phyloP scores from a whole-genome alignment of 306 rosid genomes.

The Medicago arabica region DNA sequence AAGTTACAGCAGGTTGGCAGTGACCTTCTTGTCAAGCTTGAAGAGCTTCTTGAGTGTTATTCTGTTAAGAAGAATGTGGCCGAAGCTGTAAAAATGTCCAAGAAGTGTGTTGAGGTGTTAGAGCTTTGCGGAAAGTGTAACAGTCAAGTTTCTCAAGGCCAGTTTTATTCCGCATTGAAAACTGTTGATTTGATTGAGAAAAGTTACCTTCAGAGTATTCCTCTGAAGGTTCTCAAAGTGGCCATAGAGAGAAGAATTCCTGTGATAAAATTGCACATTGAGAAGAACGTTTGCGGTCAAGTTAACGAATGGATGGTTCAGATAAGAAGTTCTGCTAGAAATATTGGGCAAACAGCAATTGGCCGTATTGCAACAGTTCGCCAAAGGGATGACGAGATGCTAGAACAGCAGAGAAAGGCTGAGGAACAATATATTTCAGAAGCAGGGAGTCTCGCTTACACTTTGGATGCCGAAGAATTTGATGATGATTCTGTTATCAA shows the following conservation, averaged over 20 bases:
- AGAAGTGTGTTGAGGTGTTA: constrained; percentile 69
- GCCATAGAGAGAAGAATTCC: constrained; percentile 79
- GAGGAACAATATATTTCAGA: constrained; percentile 70
- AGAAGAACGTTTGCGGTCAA: constrained; percentile 71
- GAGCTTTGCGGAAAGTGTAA: constrained; percentile 92
- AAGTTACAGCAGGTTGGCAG: constrained; percentile 95
- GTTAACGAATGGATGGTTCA: constrained; percentile 93
- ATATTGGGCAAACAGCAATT: constrained; percentile 83
- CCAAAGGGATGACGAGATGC: constrained; percentile 83
- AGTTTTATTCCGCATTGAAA: constrained; percentile 81
- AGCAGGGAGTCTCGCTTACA: constrained; percentile 59
- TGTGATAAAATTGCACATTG: constrained; percentile 72
- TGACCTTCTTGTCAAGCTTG: constrained; percentile 72
- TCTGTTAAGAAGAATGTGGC: constrained; percentile 76
- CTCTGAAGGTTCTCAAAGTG: constrained; percentile 63
- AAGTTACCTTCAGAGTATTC: constrained; percentile 59
- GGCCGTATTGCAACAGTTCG: constrained; percentile 74
- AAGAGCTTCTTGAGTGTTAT: constrained; percentile 86
- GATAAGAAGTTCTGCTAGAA: constrained; percentile 77
- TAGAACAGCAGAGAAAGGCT: constrained; percentile 75
- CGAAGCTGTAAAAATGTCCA: constrained; percentile 79
- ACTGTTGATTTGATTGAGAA: constrained; percentile 78
- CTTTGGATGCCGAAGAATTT: constrained; percentile 73
- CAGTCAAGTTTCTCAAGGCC: constrained; percentile 73
- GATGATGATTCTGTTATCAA: constrained; percentile 72